phyloP scores from a whole-genome alignment of 75 land plant genomes.

The Pinus albicaulis region DNA sequence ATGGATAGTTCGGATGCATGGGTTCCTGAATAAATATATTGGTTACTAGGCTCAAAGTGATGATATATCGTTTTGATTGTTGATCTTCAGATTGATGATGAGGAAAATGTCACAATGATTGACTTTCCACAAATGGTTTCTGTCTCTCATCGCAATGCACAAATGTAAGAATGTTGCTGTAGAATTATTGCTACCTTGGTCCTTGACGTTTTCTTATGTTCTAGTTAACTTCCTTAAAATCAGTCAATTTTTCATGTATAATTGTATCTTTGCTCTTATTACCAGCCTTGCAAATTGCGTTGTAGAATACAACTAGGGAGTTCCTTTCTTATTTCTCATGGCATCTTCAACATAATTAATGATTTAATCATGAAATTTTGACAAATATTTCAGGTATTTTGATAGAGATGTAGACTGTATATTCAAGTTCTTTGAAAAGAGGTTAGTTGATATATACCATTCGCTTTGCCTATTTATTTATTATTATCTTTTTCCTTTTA shows the following conservation, averaged over 20 bases:
- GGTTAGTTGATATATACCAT: conserved; percentile 31
- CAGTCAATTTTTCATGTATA: background rate
- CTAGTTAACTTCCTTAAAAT: background rate
- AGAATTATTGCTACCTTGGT: background rate
- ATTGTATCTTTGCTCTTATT: background rate
- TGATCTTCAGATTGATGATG: conserved; percentile 77
- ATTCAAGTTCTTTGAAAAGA: conserved; percentile 88
- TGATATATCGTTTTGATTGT: conserved; percentile 5
- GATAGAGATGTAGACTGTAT: conserved; percentile 99
- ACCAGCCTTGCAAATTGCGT: background rate
- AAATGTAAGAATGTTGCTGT: conserved; percentile 50
- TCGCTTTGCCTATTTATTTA: background rate
- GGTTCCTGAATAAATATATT: background rate
- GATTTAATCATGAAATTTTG: background rate
- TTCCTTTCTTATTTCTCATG: background rate
- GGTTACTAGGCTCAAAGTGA: background rate
- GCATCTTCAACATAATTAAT: background rate
- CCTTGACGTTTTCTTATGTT: background rate
- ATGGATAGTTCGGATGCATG: background rate
- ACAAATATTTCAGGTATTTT: conserved; percentile 74
- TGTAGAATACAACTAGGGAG: background rate
- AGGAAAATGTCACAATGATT: conserved; percentile 93
- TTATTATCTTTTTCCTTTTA: background rate
- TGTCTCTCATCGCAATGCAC: conserved; percentile 92
- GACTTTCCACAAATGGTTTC: conserved; percentile 99